A percentile compares a stretch with the other conserved stretches of the same genome.
phyloP scores from a whole-genome alignment of 495 filamentous ascomycete genomes.

The Aspergillus heteromorphus region DNA sequence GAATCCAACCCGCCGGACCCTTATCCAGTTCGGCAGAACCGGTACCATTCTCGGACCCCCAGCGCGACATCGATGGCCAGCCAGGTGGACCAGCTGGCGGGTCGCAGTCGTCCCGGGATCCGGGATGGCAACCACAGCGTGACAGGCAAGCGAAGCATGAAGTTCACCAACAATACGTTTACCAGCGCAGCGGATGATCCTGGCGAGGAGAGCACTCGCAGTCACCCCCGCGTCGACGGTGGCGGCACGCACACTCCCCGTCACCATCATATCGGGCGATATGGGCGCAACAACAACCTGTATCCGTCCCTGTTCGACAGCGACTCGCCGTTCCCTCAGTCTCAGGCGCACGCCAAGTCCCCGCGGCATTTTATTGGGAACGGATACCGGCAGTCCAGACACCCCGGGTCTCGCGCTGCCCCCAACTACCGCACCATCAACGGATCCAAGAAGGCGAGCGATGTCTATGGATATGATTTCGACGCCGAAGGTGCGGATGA shows the following conservation, averaged over 20 bases:
- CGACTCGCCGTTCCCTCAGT: constrained; percentile 61
- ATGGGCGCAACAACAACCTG: constrained; percentile 56
- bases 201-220: constrained; percentile 59
- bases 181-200: constrained; percentile 55
- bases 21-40: constrained; percentile 61
- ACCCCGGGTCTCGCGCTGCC: constrained; percentile 26
- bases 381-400: constrained; percentile 31
- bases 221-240: constrained; percentile 49
- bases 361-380: constrained; percentile 52
- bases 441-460: constrained; percentile 47
- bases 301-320: constrained; percentile 71
- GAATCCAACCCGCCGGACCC: constrained; percentile 94
- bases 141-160: constrained; percentile 89
- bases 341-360: constrained; percentile 48
- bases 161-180: constrained; percentile 85
- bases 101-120: constrained; percentile 54
- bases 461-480: constrained; percentile 59
- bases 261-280: constrained; percentile 72
- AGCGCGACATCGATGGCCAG: constrained; percentile 89
- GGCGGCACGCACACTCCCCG: constrained; percentile 60
- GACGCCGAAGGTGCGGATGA: constrained; percentile 81
- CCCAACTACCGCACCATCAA: constrained; percentile 39
- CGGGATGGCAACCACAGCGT: constrained; percentile 63
- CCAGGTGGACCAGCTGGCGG: constrained; percentile 65
- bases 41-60: constrained; percentile 91